Percentiles rank a stretch among this genome's conserved stretches.
phyloP scores from a whole-genome alignment of 2,329 filamentous ascomycete species.

The Pyricularia sp. region DNA sequence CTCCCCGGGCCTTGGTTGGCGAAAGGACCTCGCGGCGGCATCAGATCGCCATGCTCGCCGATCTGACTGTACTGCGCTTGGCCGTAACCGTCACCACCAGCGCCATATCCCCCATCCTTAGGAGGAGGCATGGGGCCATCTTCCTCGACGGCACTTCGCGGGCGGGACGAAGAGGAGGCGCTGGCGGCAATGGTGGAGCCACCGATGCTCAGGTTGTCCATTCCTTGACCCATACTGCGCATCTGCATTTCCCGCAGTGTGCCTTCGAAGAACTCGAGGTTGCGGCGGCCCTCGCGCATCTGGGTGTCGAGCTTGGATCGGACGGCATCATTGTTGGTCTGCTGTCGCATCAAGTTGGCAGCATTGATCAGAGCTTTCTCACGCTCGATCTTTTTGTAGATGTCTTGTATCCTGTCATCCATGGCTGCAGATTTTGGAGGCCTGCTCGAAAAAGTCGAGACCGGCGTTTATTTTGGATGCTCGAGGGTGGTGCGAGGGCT shows the following conservation, averaged over 20 bases:
- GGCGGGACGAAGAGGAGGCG: constrained; percentile 27
- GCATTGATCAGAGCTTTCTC: constrained; percentile 93
- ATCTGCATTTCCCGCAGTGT: constrained; percentile 81
- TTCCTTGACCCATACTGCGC: constrained; percentile 60
- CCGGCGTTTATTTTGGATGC: neutral
- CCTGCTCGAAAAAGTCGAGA: neutral
- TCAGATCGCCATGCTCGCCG: constrained; percentile 60
- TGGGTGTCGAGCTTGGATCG: constrained; percentile 85
- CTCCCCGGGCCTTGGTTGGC: constrained; percentile 61
- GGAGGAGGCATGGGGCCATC: constrained; percentile 59
- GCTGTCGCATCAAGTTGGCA: constrained; percentile 89
- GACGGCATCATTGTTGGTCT: constrained; percentile 88
- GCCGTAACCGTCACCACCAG: constrained; percentile 49
- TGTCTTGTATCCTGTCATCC: constrained; percentile 62
- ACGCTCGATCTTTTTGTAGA: constrained; percentile 95
- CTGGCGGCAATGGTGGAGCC: constrained; percentile 27
- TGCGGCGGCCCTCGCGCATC: constrained; percentile 86
- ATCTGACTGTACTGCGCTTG: constrained; percentile 44
- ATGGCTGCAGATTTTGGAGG: constrained; percentile 31
- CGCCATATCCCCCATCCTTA: constrained; percentile 46
- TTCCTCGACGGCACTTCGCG: constrained; percentile 33
- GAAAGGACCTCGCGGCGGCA: constrained; percentile 75
- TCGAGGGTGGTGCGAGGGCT: neutral
- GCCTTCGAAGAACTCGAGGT: constrained; percentile 93
- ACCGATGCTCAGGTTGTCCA: constrained; percentile 57